phyloP scores from a whole-genome alignment of 1,284 basidiomycete genomes.

The Cutaneotrichosporon cutaneum region DNA sequence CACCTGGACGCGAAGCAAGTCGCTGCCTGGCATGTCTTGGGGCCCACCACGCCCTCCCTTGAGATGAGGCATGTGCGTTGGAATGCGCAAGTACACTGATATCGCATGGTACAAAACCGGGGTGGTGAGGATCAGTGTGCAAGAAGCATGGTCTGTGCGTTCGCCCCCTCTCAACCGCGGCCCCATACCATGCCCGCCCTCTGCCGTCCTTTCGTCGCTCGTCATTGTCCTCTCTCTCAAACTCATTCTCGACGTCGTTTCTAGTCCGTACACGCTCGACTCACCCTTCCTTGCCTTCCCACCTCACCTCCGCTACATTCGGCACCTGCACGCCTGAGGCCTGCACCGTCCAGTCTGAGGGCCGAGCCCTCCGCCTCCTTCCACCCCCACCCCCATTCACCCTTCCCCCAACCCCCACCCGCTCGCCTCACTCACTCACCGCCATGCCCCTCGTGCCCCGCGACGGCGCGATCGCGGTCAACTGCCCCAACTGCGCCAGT shows the following conservation, averaged over 20 bases:
- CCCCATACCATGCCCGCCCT: background rate
- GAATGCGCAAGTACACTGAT: background rate
- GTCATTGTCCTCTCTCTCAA: background rate
- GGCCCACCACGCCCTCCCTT: no score
- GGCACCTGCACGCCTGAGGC: background rate
- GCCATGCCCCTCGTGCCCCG: background rate
- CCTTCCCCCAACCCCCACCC: background rate
- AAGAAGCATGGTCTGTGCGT: background rate
- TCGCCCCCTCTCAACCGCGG: background rate
- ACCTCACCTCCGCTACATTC: background rate
- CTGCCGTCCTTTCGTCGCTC: background rate
- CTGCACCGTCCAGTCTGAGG: background rate
- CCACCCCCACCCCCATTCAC: background rate
- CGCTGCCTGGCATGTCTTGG: no score
- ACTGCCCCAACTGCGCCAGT: background rate
- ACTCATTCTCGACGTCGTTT: background rate
- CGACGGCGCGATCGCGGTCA: background rate
- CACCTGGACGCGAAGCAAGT: no score
- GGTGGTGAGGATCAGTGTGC: background rate
- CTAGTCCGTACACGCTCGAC: background rate
- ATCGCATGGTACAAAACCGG: background rate
- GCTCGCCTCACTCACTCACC: background rate
- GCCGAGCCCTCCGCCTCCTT: background rate
- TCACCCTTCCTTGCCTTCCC: background rate
- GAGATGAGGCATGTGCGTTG: background rate